A percentile compares a stretch with the other conserved stretches of the same genome.
Conservation (phyloP, 2,329 filamentous ascomycete genomes). For the Periconia digitata region DNA sequence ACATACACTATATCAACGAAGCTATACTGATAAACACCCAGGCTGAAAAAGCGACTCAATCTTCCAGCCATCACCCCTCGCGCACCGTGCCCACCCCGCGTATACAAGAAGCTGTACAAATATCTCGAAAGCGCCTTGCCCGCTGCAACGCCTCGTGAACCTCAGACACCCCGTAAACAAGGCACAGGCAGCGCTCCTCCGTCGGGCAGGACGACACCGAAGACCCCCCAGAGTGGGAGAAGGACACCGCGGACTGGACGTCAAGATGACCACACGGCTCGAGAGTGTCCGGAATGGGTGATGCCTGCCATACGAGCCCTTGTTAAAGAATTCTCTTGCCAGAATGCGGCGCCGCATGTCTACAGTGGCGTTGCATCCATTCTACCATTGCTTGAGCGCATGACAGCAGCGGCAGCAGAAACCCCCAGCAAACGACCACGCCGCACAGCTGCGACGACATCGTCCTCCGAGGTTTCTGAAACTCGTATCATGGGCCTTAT, state of each 20-base stretch:
- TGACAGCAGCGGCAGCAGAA: conserved; percentile 32
- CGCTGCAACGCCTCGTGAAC: conserved; percentile 30
- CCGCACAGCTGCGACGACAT: conserved; percentile 30
- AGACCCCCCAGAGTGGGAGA: conserved; percentile 18
- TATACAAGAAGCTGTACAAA: conserved; percentile 81
- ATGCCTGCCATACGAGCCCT: conserved; percentile 68
- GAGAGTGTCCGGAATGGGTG: conserved; percentile 59
- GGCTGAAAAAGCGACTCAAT: conserved; percentile 61
- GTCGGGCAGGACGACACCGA: conserved; percentile 29
- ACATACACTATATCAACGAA: not conserved
- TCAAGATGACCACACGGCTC: conserved; percentile 13
- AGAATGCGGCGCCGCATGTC: conserved; percentile 69
- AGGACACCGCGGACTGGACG: conserved; percentile 24
- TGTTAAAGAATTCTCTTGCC: conserved; percentile 62
- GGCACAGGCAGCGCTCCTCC: conserved; percentile 18
- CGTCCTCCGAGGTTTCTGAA: conserved; percentile 18
- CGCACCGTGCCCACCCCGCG: conserved; percentile 39
- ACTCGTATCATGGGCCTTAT: conserved; percentile 50
- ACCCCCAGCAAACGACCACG: conserved; percentile 53
- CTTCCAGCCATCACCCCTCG: conserved; percentile 37
- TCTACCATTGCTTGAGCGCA: conserved; percentile 41
- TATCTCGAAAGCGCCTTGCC: conserved; percentile 76
- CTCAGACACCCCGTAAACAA: conserved; percentile 36
- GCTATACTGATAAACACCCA: conserved; percentile 46
- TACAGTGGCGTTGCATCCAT: conserved; percentile 69